Evolutionary conservation across 306 rosid genomes (phyloP).

Genomic region (Dryas drummondii): DNA sequence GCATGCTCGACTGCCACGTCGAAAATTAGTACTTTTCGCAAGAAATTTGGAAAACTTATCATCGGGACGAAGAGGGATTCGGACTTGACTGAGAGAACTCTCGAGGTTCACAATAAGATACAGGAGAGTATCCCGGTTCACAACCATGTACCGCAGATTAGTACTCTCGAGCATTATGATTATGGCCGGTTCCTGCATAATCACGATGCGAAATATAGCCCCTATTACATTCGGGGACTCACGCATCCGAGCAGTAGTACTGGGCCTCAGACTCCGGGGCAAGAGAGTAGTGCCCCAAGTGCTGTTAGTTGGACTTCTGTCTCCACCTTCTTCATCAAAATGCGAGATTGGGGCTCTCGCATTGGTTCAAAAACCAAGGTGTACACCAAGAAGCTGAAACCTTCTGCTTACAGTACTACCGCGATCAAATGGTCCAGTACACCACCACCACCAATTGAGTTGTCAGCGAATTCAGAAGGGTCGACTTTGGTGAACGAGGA

Average conservation of each 20-base stretch:
- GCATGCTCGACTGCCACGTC: not conserved
- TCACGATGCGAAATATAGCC: slow-evolving; percentile 1
- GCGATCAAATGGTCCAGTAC: not conserved
- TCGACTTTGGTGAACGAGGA: slow-evolving; percentile 6
- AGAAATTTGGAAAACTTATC: not conserved
- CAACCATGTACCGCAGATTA: no score
- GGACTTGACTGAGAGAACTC: slow-evolving; percentile 1
- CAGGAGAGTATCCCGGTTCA: not conserved
- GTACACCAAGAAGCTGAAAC: not conserved
- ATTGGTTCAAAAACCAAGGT: not conserved
- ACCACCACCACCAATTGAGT: not conserved
- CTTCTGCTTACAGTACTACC: not conserved
- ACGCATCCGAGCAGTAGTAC: slow-evolving; percentile 1
- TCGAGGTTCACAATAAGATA: not conserved
- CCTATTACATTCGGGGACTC: slow-evolving; percentile 24
- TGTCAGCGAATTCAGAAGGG: not conserved
- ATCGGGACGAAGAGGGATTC: not conserved
- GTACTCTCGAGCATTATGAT: not conserved
- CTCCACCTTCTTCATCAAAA: slow-evolving; percentile 21
- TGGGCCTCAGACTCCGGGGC: slow-evolving; percentile 12
- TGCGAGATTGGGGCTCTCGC: slow-evolving; percentile 26
- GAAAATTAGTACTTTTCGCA: not conserved
- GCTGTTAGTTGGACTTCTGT: slow-evolving; percentile 10
- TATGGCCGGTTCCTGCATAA: no score
- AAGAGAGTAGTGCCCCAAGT: not conserved